Evolutionary conservation across 768 basidiomycete genomes (phyloP).

Genomic region (Pleurotus ostreatus): DNA sequence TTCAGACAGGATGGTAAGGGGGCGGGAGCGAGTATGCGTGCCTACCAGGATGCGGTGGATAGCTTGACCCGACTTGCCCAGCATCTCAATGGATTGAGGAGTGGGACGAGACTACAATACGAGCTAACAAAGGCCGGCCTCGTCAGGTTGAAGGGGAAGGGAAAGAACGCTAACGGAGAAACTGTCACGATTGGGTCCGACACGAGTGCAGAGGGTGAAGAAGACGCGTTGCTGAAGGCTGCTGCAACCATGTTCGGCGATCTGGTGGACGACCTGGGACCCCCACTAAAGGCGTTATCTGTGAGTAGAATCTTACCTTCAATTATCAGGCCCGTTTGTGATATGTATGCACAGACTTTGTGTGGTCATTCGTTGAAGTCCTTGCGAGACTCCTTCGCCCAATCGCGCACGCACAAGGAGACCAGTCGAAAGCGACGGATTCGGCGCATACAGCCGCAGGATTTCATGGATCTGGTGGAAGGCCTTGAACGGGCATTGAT

Average conservation of each 20-base stretch:
- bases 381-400: slow-evolving; percentile 63
- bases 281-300: slow-evolving; percentile 70
- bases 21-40: slow-evolving; percentile 31
- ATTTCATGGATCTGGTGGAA: slow-evolving; percentile 62
- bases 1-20: slow-evolving; percentile 17
- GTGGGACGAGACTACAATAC: slow-evolving; percentile 80
- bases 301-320: slow-evolving; percentile 35
- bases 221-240: slow-evolving; percentile 47
- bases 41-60: slow-evolving; percentile 85
- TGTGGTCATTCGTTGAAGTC: slow-evolving; percentile 58
- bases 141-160: slow-evolving; percentile 18
- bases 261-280: slow-evolving; percentile 73
- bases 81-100: slow-evolving; percentile 85
- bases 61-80: slow-evolving; percentile 89
- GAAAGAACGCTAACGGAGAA: slow-evolving; percentile 5
- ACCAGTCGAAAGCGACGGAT: slow-evolving; percentile 20
- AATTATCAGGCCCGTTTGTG: no score
- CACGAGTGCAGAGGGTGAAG: slow-evolving; percentile 19
- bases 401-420: slow-evolving; percentile 29
- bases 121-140: slow-evolving; percentile 65
- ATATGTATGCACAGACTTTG: slow-evolving; percentile 39
- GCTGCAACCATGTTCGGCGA: slow-evolving; percentile 77
- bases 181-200: slow-evolving; percentile 2
- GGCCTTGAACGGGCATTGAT: slow-evolving; percentile 65
- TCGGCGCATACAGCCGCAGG: slow-evolving; percentile 41